Evolutionary conservation across 805 yeast species (phyloP), one percentile per base, ranked within the genome.

Genomic region (Candida anglica): DNA sequence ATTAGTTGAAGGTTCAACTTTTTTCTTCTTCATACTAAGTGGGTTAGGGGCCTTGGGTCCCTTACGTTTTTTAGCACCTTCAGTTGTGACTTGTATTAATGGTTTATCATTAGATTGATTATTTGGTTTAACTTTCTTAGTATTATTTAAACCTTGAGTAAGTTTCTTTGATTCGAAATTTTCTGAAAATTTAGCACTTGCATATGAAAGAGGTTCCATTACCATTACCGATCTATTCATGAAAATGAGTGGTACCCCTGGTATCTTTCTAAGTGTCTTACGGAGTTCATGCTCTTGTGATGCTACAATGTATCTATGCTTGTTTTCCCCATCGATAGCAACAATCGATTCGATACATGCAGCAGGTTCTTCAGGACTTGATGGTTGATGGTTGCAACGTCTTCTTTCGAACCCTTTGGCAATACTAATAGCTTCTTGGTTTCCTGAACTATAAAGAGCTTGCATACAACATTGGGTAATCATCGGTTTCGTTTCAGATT

Each of bases 391-490:
- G 40, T 84, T 84, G 59, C 98, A 93, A 47, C 96, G 78, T 61
- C 98, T 77, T 62, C 97, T 79, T 60, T 93, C 98, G 46, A 83
- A 82, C 2, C 66, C 53, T 56, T 88, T 93, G 6, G 95, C 98
- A 22, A 81, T 48, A 19, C 75, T 83, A 30, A 93, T 85, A 2
- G 95, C 95, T 4, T 63, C 68, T 48, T 86, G 89, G 49, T 86
- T 75, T 17, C 75, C 74, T 4, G 82, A 69, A 28, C 71, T 71
- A 57, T 93, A 93, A 19, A 93, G 64, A 14, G 85, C 82, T 52
- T 87, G 87, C 72, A 93, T 86, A 48, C 95, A 85, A 55, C 98
- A 93, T 58, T 93, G 98, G 2, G 98, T 87, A 35, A 93, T 84
- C 94, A 93, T 67, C 15, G 86, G 85, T 51, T 91, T 93, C 19